Evolutionary conservation across 768 basidiomycete species (phyloP).

Genomic region (Suillus alpinus): DNA sequence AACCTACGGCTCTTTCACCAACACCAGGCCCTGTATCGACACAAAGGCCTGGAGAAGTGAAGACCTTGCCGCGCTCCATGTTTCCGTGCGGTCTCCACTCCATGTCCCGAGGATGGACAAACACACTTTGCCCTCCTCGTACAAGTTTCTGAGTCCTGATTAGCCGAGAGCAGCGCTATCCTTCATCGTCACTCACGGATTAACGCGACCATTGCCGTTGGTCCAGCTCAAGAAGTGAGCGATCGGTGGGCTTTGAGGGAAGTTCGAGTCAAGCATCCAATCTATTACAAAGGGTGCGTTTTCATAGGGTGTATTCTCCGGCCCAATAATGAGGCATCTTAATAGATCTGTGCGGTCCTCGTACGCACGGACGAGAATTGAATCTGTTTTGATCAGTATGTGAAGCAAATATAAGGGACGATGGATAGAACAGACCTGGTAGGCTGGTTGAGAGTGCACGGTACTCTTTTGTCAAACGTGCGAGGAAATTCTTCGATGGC

Average conservation of each 20-base stretch:
- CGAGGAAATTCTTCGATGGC: conserved; percentile 71
- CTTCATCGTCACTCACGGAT: conserved; percentile 59
- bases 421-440: conserved; percentile 58
- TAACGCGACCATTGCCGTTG: conserved; percentile 88
- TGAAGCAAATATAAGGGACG: background rate
- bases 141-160: conserved; percentile 62
- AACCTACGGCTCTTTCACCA: conserved; percentile 88
- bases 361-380: conserved; percentile 85
- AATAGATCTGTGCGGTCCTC: conserved; percentile 88
- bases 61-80: conserved; percentile 81
- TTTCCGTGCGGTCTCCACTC: conserved; percentile 85
- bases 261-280: conserved; percentile 85
- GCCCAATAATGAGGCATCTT: conserved; percentile 86
- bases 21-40: conserved; percentile 89
- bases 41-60: conserved; percentile 90
- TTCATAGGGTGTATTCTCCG: conserved; percentile 92
- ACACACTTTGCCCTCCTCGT: conserved; percentile 95
- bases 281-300: conserved; percentile 95
- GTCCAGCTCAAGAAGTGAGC: conserved; percentile 95
- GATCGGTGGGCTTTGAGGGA: conserved; percentile 76
- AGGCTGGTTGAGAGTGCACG: conserved; percentile 73
- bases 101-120: conserved; percentile 90
- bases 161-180: background rate
- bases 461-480: conserved; percentile 81
- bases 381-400: conserved; percentile 45